Conservation (phyloP, 805 yeast genomes). For the Yamadazyma kitorensis region DNA sequence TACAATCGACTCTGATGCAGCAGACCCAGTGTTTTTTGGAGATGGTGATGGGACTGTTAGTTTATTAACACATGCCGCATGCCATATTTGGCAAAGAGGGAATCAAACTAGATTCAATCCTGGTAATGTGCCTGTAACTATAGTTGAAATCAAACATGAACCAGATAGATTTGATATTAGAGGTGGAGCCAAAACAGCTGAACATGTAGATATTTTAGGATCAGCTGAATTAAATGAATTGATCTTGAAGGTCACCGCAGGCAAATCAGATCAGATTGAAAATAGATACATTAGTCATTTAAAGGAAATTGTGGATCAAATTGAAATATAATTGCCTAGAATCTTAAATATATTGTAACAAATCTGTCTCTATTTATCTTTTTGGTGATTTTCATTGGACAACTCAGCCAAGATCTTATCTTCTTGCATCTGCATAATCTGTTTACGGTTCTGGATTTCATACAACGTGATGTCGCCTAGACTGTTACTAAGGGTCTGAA, state of each 20-base stretch:
- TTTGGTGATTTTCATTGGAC: too few species aligned
- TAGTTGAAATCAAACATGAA: conserved; percentile 89
- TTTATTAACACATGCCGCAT: conserved; percentile 79
- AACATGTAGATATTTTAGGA: conserved; percentile 95
- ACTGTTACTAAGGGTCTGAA: conserved; percentile 2
- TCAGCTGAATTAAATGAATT: conserved; percentile 89
- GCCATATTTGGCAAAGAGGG: conserved; percentile 83
- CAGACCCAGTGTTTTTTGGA: conserved; percentile 68
- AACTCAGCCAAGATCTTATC: neutral
- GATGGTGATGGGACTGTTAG: conserved; percentile 98
- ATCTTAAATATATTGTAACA: too few species aligned
- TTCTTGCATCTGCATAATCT: neutral
- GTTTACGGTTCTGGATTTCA: conserved; percentile 5
- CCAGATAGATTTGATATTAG: conserved; percentile 93
- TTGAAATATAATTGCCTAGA: too few species aligned
- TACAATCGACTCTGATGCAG: conserved; percentile 64
- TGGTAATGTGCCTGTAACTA: conserved; percentile 63
- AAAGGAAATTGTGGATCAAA: conserved; percentile 54
- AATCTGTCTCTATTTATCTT: too few species aligned
- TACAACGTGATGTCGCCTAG: conserved; percentile 4
- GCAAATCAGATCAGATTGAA: conserved; percentile 65
- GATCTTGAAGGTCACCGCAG: conserved; percentile 77
- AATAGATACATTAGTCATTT: conserved; percentile 59
- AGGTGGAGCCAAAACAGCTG: conserved; percentile 97
- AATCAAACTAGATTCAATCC: conserved; percentile 72